Evolutionary conservation across 129 eudicot genomes (phyloP), one percentile per base, ranked within the genome.

Genomic region (Glebionis coronaria): DNA sequence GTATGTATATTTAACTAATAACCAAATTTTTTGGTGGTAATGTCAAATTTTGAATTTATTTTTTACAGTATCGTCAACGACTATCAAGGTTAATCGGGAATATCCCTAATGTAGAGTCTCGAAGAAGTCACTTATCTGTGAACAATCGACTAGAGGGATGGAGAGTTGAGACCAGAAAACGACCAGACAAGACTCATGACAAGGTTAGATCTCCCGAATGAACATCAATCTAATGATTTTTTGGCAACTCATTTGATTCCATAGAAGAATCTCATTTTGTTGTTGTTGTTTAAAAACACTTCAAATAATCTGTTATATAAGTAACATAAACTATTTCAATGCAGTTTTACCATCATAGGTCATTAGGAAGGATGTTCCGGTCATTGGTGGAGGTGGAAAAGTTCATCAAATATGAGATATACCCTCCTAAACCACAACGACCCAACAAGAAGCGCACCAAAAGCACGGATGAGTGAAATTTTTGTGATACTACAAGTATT

Each of bases 161-260:
- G 80, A 61, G 80, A 55, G 75, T 76, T 19, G 80, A 76, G 75
- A 76, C 80, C 20, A 61, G 80, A 61, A 76, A 76, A 69, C 73
- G 80, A 3, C 80, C 75, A 0, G 70, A 68, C 70, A 76, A 68
- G 54, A 76, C 75, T 65, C 80, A 76, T 44, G 80, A 76, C 74
- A 76, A 68, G 80, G 80, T 76, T 53, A 4, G 9, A 5, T 61
- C 51, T 47, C 58, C 4, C 13, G n/a, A n/a, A 72, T 31, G 56
- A 45, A 64, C 7, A 12, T 61, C n/a, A n/a, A n/a, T n/a, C 62
- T 5, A 21, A 2, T 11, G 60, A 10, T 54, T 19, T 35, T 35
- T 35, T 35, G 9, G 7, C 42, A 8, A 6, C 42, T 35, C 42
- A 35, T 35, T 35, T 35, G 7, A 5, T 35, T 35, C 42, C 42